Base-by-base conservation (phyloP, 345 rosid genomes). In the Populus alba region DNA sequence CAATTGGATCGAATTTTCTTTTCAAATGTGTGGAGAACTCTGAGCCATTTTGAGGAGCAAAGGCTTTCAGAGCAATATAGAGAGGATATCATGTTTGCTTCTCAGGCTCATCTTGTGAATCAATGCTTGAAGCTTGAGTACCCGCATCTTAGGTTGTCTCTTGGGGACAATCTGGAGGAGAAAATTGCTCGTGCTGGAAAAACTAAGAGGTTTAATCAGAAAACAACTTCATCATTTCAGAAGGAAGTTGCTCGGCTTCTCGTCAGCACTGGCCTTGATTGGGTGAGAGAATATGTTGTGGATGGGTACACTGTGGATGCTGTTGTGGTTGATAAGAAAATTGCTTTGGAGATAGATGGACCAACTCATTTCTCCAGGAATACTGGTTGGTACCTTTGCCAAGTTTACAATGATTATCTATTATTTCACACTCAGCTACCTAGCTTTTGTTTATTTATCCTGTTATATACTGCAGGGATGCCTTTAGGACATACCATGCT, bases 311-410 rank as follows among this genome's bases (percentile, higher is more conserved):
- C 94, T 0, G 78, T 92, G 78, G 99, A 94, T 87, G 97, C 95
- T 77, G 98, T 84, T 78, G 79, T 92, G 66, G 84, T 92, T 22
- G 97, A 92, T 79, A 91, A 90, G 79, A 94, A 88, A 83, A 80
- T 94, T 82, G 99, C 95, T 74, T 81, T 94, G 72, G 99, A 94
- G 88, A 93, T 92, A 35, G 99, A 96, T 73, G 98, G 98, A 77
- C 97, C 95, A 71, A 90, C 97, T 62, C 98, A 95, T 88, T 95
- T 96, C 86, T 91, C 97, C 43, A 91, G 97, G 83, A 96, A 96
- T 81, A 84, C 91, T 0, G 91, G 99, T 92, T 33, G 4, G 89
- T 86, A 12, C 31, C 78, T 70, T 73, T 65, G 66, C 73, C 7
- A 43, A 75, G 9, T 43, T 49, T 70, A 49, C 75, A 53, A 9